Evolutionary conservation across 495 filamentous ascomycete species (phyloP).

Genomic region (Tetracladium marchalianum): DNA sequence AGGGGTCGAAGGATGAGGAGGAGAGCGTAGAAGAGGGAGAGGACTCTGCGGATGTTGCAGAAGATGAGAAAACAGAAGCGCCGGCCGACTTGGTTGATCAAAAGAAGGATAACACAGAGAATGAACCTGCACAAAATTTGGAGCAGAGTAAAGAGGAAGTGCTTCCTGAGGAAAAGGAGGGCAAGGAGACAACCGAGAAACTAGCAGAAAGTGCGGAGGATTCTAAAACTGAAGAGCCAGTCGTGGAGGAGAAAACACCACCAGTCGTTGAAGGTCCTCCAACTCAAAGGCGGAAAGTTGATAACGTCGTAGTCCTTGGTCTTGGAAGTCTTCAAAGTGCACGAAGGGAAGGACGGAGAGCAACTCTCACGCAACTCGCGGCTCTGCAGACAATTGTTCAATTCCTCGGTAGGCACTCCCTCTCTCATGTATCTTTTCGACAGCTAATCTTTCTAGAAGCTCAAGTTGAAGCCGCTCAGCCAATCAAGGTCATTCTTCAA

Average conservation of each 20-base stretch:
- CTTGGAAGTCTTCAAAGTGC: conserved; percentile 34
- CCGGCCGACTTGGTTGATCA: neutral
- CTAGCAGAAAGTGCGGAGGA: too few species aligned
- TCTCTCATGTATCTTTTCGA: neutral
- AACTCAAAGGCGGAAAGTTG: neutral
- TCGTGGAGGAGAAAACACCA: too few species aligned
- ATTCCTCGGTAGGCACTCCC: conserved; percentile 22
- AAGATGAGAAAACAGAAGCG: neutral
- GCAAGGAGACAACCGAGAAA: too few species aligned
- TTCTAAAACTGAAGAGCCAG: too few species aligned
- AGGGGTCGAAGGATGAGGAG: neutral
- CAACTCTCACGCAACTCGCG: conserved; percentile 44
- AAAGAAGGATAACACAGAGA: too few species aligned
- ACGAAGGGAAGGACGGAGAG: conserved; percentile 9
- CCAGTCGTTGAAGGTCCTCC: neutral
- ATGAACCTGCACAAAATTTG: neutral
- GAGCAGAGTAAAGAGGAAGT: neutral
- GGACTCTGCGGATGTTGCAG: neutral
- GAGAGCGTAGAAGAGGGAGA: neutral
- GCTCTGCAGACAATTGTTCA: conserved; percentile 47
- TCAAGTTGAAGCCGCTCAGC: conserved; percentile 13
- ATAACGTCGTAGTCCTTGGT: conserved; percentile 36
- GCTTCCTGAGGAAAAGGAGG: too few species aligned
- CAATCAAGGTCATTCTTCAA: conserved; percentile 46
- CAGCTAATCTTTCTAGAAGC: neutral